These are phyloP conservation scores for Cichorium intybus DNA, from an alignment of 140 eudicot genomes.

Conservation along the genomic window DNA sequence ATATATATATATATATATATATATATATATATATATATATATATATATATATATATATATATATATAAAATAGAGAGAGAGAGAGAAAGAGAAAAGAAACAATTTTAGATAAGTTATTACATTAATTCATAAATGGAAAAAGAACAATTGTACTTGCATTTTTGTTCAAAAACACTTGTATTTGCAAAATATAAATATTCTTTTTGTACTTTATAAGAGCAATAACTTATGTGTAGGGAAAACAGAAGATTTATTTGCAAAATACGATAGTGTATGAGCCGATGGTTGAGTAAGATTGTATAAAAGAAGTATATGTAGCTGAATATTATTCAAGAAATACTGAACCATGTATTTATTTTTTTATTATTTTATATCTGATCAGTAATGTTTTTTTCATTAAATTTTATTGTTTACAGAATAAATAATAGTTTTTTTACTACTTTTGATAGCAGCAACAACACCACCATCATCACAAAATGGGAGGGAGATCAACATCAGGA, in stretches of 20 bases:
- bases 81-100: no score
- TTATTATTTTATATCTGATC: no score
- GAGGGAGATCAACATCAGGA: slow-evolving; percentile 93
- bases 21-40: not conserved
- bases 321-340: no score
- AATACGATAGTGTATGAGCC: not conserved
- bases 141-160: no score
- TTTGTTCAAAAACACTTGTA: no score
- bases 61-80: no score
- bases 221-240: not conserved
- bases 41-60: not conserved
- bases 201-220: not conserved
- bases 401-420: not conserved
- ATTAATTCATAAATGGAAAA: no score
- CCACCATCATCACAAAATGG: slow-evolving; percentile 82
- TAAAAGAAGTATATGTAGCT: not conserved
- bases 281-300: not conserved
- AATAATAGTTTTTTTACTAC: slow-evolving; percentile 3
- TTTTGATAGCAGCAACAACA: slow-evolving; percentile 41
- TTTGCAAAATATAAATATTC: no score
- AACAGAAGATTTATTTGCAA: not conserved
- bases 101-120: no score
- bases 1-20: not conserved
- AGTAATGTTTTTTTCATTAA: not conserved
- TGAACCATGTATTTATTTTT: no score